Evolutionary conservation across 2,329 filamentous ascomycete species (phyloP), one percentile per base, ranked within the genome.

Genomic region (Esteya vermicola): DNA sequence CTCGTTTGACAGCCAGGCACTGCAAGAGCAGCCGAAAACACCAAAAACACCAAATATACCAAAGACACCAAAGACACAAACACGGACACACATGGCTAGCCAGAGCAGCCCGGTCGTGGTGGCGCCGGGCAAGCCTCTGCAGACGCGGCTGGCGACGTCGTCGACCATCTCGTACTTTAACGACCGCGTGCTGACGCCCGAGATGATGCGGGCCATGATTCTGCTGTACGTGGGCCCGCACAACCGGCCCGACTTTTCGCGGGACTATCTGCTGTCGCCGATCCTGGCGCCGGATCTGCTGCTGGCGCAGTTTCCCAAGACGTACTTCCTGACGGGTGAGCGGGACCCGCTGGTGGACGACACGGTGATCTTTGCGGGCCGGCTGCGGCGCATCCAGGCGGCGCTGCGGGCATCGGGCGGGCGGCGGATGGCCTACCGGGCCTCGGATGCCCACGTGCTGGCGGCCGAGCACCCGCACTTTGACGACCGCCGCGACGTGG

Each of bases 191-290:
- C 69, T 98, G 13, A 89, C 85, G 0, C 89, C 91, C 0, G 91
- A 98, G 59, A 94, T 96, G 85, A 95, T 96, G 81, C 82, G 91
- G 25, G 85, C 88, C 47, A 96, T 98, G 88, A 94, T 98, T 48
- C 93, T 98, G 48, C 68, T 98, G 4, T 98, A 98, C 57, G 83
- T 98, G 41, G 91, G 91, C 1, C 86, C 88, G 0, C 83, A 95
- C 55, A 85, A 91, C 57, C 80, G 88, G 1, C 91, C 91, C 0
- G 86, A 96, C 55, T 96, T 98, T 57, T 76, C 76, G 22, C 85
- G 83, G 7, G 89, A 98, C 57, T 95, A 86, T 55, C 72, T 94
- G 0, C 73, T 98, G 3, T 93, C 84, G 0, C 91, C 91, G 0
- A 78, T 95, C 1, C 72, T 95, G 0, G 88, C 91, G 0, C 91